A percentile compares a stretch with the other conserved stretches of the same genome.
phyloP scores from a whole-genome alignment of 75 land plant genomes.

The Pseudotsuga menziesii region DNA sequence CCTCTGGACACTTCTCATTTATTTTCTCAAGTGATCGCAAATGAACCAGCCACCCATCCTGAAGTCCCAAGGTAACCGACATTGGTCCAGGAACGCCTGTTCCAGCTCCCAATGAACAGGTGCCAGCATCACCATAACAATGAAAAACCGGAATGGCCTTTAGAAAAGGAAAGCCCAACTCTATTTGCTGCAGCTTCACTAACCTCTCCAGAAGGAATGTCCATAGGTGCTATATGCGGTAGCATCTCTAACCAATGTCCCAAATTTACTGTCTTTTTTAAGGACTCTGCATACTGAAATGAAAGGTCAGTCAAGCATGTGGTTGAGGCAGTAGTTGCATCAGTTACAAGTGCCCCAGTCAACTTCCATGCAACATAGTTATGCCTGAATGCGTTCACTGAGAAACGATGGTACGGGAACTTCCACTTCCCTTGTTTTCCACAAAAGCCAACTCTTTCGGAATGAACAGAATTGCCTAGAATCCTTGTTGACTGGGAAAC shows the following conservation, averaged over 20 bases:
- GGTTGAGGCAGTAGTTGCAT: conserved; percentile 45
- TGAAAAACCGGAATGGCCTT: conserved; percentile 34
- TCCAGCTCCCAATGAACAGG: conserved; percentile 47
- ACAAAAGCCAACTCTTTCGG: too few relatives aligned
- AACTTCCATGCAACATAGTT: conserved; percentile 46
- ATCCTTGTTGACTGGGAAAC: too few relatives aligned
- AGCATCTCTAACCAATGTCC: too few relatives aligned
- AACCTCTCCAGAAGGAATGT: background rate
- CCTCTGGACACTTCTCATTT: conserved; percentile 21
- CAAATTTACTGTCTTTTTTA: too few relatives aligned
- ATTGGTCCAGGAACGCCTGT: conserved; percentile 27
- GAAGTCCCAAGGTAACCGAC: conserved; percentile 45
- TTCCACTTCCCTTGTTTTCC: too few relatives aligned
- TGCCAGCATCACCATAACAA: conserved; percentile 51
- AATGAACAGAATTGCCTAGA: too few relatives aligned
- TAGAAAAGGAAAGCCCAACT: conserved; percentile 22
- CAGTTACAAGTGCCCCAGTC: conserved; percentile 27
- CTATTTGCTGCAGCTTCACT: conserved; percentile 24
- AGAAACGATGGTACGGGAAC: conserved; percentile 42
- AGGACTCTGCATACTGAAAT: background rate
- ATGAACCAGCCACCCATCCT: conserved; percentile 12
- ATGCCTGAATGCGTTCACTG: too few relatives aligned
- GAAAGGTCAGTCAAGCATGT: conserved; percentile 34
- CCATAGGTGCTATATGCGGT: too few relatives aligned
- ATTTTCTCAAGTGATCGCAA: background rate